Evolutionary conservation across 805 yeast species (phyloP), one percentile per base, ranked within the genome.

Genomic region (Starmerella cellae): DNA sequence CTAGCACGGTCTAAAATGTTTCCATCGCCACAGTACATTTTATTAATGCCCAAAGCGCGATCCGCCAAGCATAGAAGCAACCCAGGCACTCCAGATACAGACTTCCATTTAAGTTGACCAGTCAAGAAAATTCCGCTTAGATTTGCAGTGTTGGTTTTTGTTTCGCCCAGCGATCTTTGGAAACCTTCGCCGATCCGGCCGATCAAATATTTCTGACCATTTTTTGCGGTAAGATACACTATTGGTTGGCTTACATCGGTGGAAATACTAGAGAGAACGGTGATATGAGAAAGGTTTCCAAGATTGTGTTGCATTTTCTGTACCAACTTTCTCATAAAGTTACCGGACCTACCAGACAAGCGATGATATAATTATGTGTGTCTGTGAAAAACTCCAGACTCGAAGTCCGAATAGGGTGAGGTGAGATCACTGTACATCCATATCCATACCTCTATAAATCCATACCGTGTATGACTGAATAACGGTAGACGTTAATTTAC

Each of bases 1-100:
- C 70, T 66, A 18, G 72, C 43, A 23, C 74, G 55, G 2, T 64
- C 5, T 32, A 22, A 16, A 23, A 52, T 37, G 42, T 37, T 2
- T 84, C 85, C 52, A 2, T 38, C 35, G 14, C 48, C 53, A 4
- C 44, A 33, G 36, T 48, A 36, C 28, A 48, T 20, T 11, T 13
- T 17, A 3, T 27, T 23, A 5, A 48, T 5, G 20, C 13, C 26
- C 4, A 41, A 23, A 11, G 37, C 45, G 18, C 51, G 44, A 10
- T 83, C 95, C 43, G 82, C 76, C 13, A 81, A 67, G 0, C 96
- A 83, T 39, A 88, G 63, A 38, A 88, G 73, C 53, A 83, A 63
- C 0, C 98, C 98, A 0, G 97, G 96, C 5, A 88, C 60, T 0
- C 98, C 98, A n/a, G 94, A 83, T 2, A 84, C 63, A n/a, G 78